These are phyloP conservation scores for Colletotrichum agaves DNA, from an alignment of 2,329 filamentous ascomycete species.

Conservation along the genomic window DNA sequence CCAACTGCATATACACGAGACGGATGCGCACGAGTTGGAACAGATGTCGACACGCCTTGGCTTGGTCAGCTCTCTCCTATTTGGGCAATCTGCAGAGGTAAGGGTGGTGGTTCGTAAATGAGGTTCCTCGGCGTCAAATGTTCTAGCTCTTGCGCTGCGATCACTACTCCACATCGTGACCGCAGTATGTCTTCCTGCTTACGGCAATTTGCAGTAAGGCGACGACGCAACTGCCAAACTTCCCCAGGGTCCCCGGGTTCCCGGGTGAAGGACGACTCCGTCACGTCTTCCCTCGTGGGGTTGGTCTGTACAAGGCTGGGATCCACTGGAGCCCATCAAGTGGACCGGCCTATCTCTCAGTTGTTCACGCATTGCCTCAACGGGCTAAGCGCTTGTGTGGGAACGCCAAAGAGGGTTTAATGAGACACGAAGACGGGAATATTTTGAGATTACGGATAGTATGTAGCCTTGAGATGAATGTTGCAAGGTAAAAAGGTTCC, in stretches of 20 bases:
- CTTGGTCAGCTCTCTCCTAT: conserved; percentile 9
- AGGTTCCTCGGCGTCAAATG: neutral
- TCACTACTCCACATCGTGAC: conserved; percentile 13
- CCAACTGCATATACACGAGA: conserved; percentile 21
- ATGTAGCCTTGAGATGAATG: conserved; percentile 6
- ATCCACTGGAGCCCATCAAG: conserved; percentile 17
- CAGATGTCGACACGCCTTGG: conserved; percentile 4
- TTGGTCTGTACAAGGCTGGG: conserved; percentile 1
- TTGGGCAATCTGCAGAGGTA: conserved; percentile 7
- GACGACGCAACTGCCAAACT: neutral
- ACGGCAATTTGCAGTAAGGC: neutral
- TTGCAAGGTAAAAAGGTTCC: neutral
- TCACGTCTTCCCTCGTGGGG: conserved; percentile 14
- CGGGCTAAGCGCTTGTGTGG: neutral
- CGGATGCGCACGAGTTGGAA: neutral
- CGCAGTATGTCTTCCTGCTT: neutral
- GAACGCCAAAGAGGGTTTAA: neutral
- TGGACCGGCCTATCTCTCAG: neutral
- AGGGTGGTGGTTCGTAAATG: conserved; percentile 17
- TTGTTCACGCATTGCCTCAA: neutral
- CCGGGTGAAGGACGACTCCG: conserved; percentile 17
- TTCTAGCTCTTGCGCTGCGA: conserved; percentile 12
- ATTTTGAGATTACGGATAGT: no score
- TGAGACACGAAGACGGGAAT: neutral
- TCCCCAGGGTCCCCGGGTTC: conserved; percentile 8